phyloP scores from a whole-genome alignment of 345 rosid species.

The Trapa incisa region DNA sequence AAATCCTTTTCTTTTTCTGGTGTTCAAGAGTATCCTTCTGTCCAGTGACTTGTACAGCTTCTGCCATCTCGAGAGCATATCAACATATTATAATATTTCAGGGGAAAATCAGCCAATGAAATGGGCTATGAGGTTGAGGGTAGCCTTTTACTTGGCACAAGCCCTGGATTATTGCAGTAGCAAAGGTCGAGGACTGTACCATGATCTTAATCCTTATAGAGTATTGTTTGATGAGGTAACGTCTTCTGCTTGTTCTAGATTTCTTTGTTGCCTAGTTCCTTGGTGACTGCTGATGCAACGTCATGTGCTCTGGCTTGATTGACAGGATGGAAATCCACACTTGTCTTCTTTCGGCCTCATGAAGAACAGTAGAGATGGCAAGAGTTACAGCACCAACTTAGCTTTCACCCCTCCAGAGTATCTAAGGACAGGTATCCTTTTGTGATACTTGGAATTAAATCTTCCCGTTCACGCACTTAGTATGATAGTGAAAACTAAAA shows the following conservation, averaged over 20 bases:
- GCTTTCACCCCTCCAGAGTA: constrained; percentile 99
- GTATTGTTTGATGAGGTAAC: constrained; percentile 79
- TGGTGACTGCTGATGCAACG: neutral
- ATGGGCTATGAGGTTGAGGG: constrained; percentile 96
- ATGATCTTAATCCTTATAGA: constrained; percentile 92
- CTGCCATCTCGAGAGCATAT: neutral
- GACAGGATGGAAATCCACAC: constrained; percentile 87
- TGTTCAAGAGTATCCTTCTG: neutral
- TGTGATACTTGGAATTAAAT: neutral
- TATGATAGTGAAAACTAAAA: neutral
- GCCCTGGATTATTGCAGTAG: constrained; percentile 78
- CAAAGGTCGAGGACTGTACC: constrained; percentile 86
- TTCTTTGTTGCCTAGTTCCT: neutral
- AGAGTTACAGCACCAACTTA: constrained; percentile 87
- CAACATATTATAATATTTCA: constrained; percentile 4
- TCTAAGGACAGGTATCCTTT: constrained; percentile 54
- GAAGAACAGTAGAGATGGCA: constrained; percentile 94
- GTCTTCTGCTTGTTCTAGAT: constrained; percentile 2
- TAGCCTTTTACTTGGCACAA: constrained; percentile 79
- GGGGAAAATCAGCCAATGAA: constrained; percentile 99
- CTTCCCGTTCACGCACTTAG: neutral
- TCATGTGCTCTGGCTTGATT: constrained; percentile 3
- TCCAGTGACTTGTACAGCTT: neutral
- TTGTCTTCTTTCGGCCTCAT: constrained; percentile 88
- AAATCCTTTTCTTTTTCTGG: neutral